Evolutionary conservation across 768 basidiomycete species (phyloP).

Genomic region (Wakefieldia striispora): DNA sequence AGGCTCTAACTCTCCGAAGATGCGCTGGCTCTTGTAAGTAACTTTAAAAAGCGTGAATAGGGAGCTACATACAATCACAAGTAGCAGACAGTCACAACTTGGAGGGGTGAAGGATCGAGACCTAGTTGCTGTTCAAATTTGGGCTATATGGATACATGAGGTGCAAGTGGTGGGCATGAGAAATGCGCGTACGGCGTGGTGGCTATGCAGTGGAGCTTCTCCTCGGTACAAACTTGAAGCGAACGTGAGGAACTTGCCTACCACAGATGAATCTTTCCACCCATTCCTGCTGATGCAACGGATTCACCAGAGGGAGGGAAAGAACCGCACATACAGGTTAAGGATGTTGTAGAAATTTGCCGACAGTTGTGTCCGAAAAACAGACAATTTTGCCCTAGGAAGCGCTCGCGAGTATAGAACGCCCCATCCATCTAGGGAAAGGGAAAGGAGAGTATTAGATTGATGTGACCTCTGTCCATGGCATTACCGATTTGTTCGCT

Average conservation of each 20-base stretch:
- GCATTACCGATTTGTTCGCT: conserved; percentile 1
- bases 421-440: too few relatives aligned
- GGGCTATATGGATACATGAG: too few relatives aligned
- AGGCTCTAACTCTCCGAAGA: neutral
- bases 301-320: conserved; percentile 15
- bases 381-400: neutral
- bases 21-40: neutral
- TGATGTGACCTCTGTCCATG: conserved; percentile 17
- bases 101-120: too few relatives aligned
- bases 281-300: neutral
- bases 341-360: neutral
- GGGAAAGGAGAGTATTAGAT: neutral
- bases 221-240: too few relatives aligned
- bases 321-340: neutral
- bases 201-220: too few relatives aligned
- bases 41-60: too few relatives aligned
- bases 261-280: neutral
- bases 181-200: too few relatives aligned
- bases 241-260: neutral
- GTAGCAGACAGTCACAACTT: too few relatives aligned
- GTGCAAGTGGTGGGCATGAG: too few relatives aligned
- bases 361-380: neutral
- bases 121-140: too few relatives aligned
- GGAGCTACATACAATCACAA: too few relatives aligned
- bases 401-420: neutral